These are phyloP conservation scores for Colletotrichum liaoningense DNA, from an alignment of 2,329 filamentous ascomycete genomes.

Conservation along the genomic window DNA sequence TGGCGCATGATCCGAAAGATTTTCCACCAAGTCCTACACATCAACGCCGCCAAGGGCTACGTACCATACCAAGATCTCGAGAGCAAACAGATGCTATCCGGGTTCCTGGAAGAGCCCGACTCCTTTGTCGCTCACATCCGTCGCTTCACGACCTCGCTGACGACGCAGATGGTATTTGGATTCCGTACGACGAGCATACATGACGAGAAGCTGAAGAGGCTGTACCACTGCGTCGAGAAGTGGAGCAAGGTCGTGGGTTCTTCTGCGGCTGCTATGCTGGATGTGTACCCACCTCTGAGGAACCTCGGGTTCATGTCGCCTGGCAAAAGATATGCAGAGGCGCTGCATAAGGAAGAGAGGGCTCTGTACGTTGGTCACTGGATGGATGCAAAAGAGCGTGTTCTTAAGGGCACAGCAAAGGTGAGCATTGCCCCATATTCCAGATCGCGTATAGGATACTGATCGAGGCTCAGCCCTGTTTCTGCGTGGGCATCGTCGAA, in stretches of 20 bases:
- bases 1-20: slow-evolving; percentile 40
- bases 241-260: slow-evolving; percentile 51
- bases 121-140: slow-evolving; percentile 57
- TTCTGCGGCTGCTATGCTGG: slow-evolving; percentile 54
- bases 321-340: slow-evolving; percentile 43
- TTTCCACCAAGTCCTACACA: slow-evolving; percentile 52
- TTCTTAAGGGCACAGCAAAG: slow-evolving; percentile 31
- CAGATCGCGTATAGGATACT: neutral
- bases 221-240: slow-evolving; percentile 52
- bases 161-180: slow-evolving; percentile 63
- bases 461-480: slow-evolving; percentile 40
- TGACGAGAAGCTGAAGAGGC: slow-evolving; percentile 54
- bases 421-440: neutral
- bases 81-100: slow-evolving; percentile 58
- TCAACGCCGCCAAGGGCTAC: slow-evolving; percentile 52
- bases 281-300: slow-evolving; percentile 56
- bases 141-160: slow-evolving; percentile 61
- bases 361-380: slow-evolving; percentile 35
- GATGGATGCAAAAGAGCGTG: slow-evolving; percentile 34
- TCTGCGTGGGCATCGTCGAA: slow-evolving; percentile 41
- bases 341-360: slow-evolving; percentile 44
- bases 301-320: slow-evolving; percentile 27
- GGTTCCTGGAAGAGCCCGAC: slow-evolving; percentile 48
- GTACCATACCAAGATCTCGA: slow-evolving; percentile 51
- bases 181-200: slow-evolving; percentile 55